Evolutionary conservation across 495 filamentous ascomycete species (phyloP).

Genomic region (Parathielavia appendiculata): DNA sequence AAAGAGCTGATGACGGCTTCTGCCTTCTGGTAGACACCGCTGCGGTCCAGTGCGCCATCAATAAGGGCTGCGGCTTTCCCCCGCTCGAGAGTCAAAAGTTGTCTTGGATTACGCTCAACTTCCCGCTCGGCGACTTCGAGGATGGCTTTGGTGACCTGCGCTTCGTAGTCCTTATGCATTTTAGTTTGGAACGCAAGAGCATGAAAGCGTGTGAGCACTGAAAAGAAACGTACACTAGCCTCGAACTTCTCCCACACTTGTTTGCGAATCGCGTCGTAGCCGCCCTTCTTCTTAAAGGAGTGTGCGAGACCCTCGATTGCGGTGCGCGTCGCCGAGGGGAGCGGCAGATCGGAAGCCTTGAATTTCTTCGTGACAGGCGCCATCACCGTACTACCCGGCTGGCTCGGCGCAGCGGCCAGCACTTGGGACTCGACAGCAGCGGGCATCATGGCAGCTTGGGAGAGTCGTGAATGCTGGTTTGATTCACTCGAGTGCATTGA

Average conservation of each 20-base stretch:
- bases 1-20: slow-evolving; percentile 61
- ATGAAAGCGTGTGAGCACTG: neutral
- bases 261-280: slow-evolving; percentile 79
- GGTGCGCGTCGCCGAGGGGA: slow-evolving; percentile 62
- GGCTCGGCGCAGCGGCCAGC: neutral
- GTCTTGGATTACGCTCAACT: slow-evolving; percentile 69
- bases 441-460: slow-evolving; percentile 18
- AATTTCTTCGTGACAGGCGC: slow-evolving; percentile 50
- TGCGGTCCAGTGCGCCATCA: slow-evolving; percentile 79
- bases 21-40: slow-evolving; percentile 71
- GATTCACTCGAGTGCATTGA: neutral
- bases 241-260: slow-evolving; percentile 75
- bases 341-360: slow-evolving; percentile 77
- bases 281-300: slow-evolving; percentile 86
- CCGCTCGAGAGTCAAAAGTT: slow-evolving; percentile 69
- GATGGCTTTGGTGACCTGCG: slow-evolving; percentile 58
- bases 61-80: slow-evolving; percentile 77
- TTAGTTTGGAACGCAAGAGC: neutral
- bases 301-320: slow-evolving; percentile 74
- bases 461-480: neutral
- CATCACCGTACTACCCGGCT: slow-evolving; percentile 1
- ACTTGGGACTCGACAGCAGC: slow-evolving; percentile 7
- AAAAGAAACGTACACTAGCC: slow-evolving; percentile 55
- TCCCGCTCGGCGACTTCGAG: slow-evolving; percentile 71
- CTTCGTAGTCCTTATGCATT: slow-evolving; percentile 56